A percentile compares a stretch with the other conserved stretches of the same genome.
Conservation (phyloP, 345 rosid genomes). For the Arabidopsis arenosa region DNA sequence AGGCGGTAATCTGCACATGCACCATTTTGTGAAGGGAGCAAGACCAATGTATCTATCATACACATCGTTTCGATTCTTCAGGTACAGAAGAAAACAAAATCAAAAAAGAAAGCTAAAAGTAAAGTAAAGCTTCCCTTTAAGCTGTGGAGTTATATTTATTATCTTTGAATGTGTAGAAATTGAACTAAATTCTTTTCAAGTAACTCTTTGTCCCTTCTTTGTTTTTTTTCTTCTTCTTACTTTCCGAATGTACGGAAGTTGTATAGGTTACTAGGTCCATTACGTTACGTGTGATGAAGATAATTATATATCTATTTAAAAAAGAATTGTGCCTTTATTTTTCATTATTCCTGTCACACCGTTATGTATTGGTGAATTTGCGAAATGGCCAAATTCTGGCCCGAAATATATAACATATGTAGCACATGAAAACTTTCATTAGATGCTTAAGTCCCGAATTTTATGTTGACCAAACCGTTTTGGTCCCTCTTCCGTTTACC, state of each 20-base stretch:
- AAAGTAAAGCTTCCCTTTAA: conserved; percentile 37
- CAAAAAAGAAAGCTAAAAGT: conserved; percentile 3
- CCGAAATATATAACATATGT: no score
- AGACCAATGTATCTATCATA: conserved; percentile 32
- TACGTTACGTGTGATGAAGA: conserved; percentile 25
- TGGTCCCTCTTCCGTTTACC: no score
- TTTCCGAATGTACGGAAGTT: conserved; percentile 17
- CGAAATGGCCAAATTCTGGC: background rate
- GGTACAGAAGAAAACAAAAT: conserved; percentile 49
- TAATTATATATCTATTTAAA: conserved; percentile 6
- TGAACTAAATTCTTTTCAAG: conserved; percentile 39
- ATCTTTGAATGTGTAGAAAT: conserved; percentile 43
- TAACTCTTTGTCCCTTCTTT: conserved; percentile 33
- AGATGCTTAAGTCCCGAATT: background rate
- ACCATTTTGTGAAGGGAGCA: conserved; percentile 65
- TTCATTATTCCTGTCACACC: background rate
- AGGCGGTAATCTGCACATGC: conserved; percentile 81
- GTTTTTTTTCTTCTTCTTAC: conserved; percentile 19
- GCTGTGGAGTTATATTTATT: conserved; percentile 33
- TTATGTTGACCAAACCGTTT: no score
- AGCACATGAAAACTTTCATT: background rate
- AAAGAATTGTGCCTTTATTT: background rate
- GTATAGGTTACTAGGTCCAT: conserved; percentile 30
- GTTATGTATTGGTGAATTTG: background rate
- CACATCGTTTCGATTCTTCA: conserved; percentile 46